Evolutionary conservation across 1,139 yeast species (phyloP).

Genomic region (Kurtzmaniella quercitrusa): DNA sequence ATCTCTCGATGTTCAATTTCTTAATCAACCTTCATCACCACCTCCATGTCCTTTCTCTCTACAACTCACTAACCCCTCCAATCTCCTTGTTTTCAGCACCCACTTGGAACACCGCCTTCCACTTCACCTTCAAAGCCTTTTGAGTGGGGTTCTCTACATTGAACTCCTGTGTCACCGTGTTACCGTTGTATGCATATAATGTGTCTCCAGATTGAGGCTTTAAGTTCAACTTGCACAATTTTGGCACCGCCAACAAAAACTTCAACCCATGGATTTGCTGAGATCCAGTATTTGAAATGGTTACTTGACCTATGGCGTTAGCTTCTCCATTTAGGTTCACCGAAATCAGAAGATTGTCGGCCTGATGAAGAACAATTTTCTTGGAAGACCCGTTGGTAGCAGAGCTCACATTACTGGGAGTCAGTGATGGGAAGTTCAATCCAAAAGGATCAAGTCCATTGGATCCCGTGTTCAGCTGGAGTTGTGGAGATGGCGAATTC

Average conservation of each 20-base stretch:
- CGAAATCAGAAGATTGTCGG: conserved; percentile 50
- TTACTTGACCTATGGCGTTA: conserved; percentile 40
- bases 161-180: conserved; percentile 59
- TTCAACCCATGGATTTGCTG: conserved; percentile 41
- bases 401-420: conserved; percentile 31
- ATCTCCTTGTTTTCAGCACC: conserved; percentile 49
- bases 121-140: conserved; percentile 65
- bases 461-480: conserved; percentile 34
- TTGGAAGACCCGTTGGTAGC: conserved; percentile 2
- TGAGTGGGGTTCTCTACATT: conserved; percentile 49
- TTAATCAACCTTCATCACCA: too few relatives aligned
- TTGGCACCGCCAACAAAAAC: conserved; percentile 82
- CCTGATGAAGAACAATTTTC: conserved; percentile 36
- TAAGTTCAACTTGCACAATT: conserved; percentile 58
- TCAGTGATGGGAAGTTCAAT: conserved; percentile 39
- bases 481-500: conserved; percentile 44
- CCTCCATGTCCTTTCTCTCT: neutral
- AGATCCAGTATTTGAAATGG: conserved; percentile 39
- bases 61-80: conserved; percentile 47
- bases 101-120: conserved; percentile 63
- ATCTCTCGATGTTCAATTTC: too few relatives aligned
- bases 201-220: conserved; percentile 64
- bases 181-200: conserved; percentile 46
- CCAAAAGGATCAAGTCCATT: conserved; percentile 47
- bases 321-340: conserved; percentile 36